Conservation (phyloP, 129 eudicot genomes). For the Sambucus nigra region DNA sequence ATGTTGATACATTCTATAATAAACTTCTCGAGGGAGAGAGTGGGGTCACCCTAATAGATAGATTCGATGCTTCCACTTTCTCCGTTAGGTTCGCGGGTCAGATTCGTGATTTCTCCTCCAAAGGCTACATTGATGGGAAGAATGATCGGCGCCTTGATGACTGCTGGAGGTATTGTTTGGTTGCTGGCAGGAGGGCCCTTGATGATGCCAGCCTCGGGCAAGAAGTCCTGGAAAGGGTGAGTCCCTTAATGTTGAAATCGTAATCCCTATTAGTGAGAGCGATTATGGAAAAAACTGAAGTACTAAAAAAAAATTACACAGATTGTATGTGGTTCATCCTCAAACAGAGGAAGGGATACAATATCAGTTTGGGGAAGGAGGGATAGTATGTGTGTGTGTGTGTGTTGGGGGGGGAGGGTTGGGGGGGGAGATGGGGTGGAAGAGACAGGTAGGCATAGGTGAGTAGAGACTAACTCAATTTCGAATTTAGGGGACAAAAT, state of each 20-base stretch:
- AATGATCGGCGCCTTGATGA: conserved; percentile 63
- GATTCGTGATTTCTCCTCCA: conserved; percentile 47
- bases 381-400: no score
- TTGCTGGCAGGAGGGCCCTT: conserved; percentile 66
- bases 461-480: no score
- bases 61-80: conserved; percentile 48
- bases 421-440: no score
- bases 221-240: conserved; percentile 48
- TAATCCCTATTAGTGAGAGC: no score
- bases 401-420: no score
- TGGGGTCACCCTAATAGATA: conserved; percentile 44
- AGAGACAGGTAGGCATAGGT: no score
- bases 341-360: no score
- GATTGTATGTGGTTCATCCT: no score
- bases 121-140: conserved; percentile 62
- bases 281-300: no score
- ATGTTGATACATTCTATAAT: conserved; percentile 49
- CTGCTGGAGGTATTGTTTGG: conserved; percentile 69
- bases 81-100: conserved; percentile 63
- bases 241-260: conserved; percentile 6
- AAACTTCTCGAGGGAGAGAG: conserved; percentile 62
- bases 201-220: conserved; percentile 52
- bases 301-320: no score
- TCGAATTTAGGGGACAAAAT: no score
- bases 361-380: no score